Conservation (phyloP, 2,329 filamentous ascomycete species). For the Aureobasidium zeae region DNA sequence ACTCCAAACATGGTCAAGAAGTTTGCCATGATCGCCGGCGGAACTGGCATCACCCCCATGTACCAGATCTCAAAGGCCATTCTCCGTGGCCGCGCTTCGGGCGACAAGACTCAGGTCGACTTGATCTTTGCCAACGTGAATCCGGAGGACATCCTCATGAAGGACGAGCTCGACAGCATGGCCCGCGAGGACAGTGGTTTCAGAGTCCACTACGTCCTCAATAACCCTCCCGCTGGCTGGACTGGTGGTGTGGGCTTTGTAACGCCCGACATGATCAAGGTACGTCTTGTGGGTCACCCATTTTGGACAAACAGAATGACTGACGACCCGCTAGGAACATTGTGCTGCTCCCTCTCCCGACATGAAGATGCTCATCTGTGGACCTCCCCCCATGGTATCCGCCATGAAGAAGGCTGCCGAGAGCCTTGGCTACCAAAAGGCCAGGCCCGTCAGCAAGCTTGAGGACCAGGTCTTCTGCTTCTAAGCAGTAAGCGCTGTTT, state of each 20-base stretch:
- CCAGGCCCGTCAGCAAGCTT: slow-evolving; percentile 90
- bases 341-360: slow-evolving; percentile 76
- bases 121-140: slow-evolving; percentile 97
- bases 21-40: slow-evolving; percentile 97
- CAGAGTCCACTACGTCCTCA: slow-evolving; percentile 87
- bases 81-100: slow-evolving; percentile 38
- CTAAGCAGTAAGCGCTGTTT: slow-evolving; percentile 31
- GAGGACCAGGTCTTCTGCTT: slow-evolving; percentile 98
- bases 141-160: slow-evolving; percentile 81
- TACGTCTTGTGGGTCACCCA: slow-evolving; percentile 17
- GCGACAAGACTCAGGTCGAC: slow-evolving; percentile 75
- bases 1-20: slow-evolving; percentile 91
- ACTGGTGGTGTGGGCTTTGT: slow-evolving; percentile 89
- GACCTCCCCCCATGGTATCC: slow-evolving; percentile 91
- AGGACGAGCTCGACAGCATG: slow-evolving; percentile 79
- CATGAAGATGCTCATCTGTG: slow-evolving; percentile 89
- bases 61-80: slow-evolving; percentile 91
- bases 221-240: slow-evolving; percentile 91
- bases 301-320: neutral
- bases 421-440: slow-evolving; percentile 82
- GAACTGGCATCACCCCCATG: slow-evolving; percentile 98
- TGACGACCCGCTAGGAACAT: slow-evolving; percentile 47
- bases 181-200: slow-evolving; percentile 69
- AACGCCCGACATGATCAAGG: slow-evolving; percentile 89
- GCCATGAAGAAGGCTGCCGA: slow-evolving; percentile 96